Conservation (phyloP, 2,329 filamentous ascomycete genomes). For the Sporothrix sp. region DNA sequence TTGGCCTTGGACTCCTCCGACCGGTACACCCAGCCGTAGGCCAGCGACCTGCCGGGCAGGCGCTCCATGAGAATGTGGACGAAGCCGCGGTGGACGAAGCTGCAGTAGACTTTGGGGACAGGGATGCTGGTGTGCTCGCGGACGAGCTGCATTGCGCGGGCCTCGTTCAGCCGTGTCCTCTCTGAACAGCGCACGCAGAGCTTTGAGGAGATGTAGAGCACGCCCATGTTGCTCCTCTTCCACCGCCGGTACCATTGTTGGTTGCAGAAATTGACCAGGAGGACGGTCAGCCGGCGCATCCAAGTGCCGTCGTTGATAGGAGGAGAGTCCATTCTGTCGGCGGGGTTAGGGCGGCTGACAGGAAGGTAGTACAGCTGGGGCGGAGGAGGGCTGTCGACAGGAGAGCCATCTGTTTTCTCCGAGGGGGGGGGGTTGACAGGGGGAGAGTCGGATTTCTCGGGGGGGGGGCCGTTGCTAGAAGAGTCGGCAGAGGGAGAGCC, state of each 20-base stretch:
- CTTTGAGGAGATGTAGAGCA: neutral
- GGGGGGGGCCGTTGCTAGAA: too few relatives aligned
- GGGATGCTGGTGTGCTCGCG: constrained; percentile 33
- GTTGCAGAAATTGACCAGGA: neutral
- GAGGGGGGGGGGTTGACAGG: too few relatives aligned
- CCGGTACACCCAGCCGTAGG: constrained; percentile 12
- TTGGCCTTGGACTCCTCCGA: neutral
- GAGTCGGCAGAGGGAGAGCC: too few relatives aligned
- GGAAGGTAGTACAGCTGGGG: too few relatives aligned
- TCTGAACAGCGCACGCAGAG: neutral
- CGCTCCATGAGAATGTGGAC: constrained; percentile 39
- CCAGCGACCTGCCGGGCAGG: constrained; percentile 20
- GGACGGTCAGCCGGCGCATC: neutral
- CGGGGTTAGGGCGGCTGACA: too few relatives aligned
- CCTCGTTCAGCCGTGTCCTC: neutral
- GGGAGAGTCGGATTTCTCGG: too few relatives aligned
- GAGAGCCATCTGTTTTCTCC: too few relatives aligned
- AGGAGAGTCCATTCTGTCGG: neutral
- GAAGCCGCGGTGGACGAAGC: constrained; percentile 30
- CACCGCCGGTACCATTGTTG: neutral
- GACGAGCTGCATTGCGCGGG: constrained; percentile 28
- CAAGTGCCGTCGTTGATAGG: constrained; percentile 1
- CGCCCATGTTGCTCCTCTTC: neutral
- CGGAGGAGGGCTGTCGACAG: too few relatives aligned
- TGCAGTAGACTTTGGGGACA: constrained; percentile 34